Evolutionary conservation across 1,284 basidiomycete genomes (phyloP), one percentile per base, ranked within the genome.

Genomic region (Tylopilus orsonianus): DNA sequence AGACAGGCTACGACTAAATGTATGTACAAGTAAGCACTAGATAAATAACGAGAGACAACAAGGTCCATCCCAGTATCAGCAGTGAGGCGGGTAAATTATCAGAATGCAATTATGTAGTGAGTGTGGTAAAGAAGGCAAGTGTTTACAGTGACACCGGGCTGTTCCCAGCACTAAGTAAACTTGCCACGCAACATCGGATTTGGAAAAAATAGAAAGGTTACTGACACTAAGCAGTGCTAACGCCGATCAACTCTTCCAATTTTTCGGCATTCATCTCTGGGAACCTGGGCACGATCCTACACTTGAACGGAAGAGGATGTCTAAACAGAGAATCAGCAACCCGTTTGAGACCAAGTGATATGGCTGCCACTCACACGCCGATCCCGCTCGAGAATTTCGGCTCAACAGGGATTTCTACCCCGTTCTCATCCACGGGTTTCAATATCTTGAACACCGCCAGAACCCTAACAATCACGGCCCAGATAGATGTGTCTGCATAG

Each of bases 241-340:
- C 35, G n/a, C 19, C 20, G 8, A 56, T 50, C 14, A 59, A 8
- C 23, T 48, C 40, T 10, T 56, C 41, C n/a, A 53, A 27, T 19
- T 40, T 41, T 22, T 48, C 9, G 3, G 13, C 7, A 19, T 50
- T 30, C 47, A 55, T 50, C 6, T 30, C 41, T 1, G 38, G 19
- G 2, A 34, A 30, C 26, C 55, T 46, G 8, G 49, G 44, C 23
- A 55, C 55, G 30, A 60, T 51, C 32, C 49, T 36, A 32, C 26
- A 59, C 22, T 22, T 35, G 30, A 57, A 59, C 3, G 56, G 56
- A 27, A 44, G 37, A 4, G 55, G 48, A 16, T 42, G 55, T 40
- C 57, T 58, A 18, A 23, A 8, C 10, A 37, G 1, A 14, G 23
- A 20, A 12, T 35, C 8, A 22, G 16, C 22, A 22, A 10, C 4